phyloP scores from a whole-genome alignment of 169 alveolate genomes.

The Babesia divergens region DNA sequence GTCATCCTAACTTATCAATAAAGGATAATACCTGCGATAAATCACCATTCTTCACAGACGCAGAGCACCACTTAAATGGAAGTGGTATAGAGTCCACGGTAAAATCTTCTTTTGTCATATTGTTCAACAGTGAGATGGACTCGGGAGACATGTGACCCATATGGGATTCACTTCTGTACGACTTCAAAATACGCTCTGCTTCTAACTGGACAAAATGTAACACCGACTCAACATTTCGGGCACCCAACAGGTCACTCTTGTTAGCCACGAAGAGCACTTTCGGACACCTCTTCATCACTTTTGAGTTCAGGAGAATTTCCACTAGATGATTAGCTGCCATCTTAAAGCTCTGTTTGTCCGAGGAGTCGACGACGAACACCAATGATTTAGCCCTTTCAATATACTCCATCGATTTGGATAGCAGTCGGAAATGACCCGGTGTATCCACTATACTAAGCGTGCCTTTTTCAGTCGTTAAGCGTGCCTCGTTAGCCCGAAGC shows the following conservation, averaged over 20 bases:
- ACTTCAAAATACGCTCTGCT: constrained; percentile 27
- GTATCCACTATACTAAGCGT: constrained; percentile 1
- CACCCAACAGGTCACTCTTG: constrained; percentile 14
- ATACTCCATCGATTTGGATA: constrained; percentile 14
- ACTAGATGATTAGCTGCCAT: constrained; percentile 26
- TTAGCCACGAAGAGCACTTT: constrained; percentile 17
- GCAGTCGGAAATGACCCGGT: constrained; percentile 15
- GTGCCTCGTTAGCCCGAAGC: not conserved
- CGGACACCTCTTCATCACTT: not conserved
- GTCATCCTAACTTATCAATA: not conserved
- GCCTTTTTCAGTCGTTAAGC: not conserved
- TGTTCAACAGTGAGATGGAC: not conserved
- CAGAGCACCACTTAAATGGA: not conserved
- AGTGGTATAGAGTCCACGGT: not conserved
- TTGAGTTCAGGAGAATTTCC: constrained; percentile 13
- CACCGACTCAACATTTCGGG: constrained; percentile 6
- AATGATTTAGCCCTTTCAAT: constrained; percentile 8
- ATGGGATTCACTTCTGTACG: constrained; percentile 29
- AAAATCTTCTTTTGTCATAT: constrained; percentile 7
- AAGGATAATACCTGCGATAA: not conserved
- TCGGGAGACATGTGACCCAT: constrained; percentile 11
- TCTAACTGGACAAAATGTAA: constrained; percentile 30
- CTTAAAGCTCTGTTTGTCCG: constrained; percentile 40
- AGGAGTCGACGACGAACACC: constrained; percentile 23
- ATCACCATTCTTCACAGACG: not conserved